These are phyloP conservation scores for Podila verticillata DNA, from an alignment of 192 early-diverging fungal genomes.

Conservation along the genomic window DNA sequence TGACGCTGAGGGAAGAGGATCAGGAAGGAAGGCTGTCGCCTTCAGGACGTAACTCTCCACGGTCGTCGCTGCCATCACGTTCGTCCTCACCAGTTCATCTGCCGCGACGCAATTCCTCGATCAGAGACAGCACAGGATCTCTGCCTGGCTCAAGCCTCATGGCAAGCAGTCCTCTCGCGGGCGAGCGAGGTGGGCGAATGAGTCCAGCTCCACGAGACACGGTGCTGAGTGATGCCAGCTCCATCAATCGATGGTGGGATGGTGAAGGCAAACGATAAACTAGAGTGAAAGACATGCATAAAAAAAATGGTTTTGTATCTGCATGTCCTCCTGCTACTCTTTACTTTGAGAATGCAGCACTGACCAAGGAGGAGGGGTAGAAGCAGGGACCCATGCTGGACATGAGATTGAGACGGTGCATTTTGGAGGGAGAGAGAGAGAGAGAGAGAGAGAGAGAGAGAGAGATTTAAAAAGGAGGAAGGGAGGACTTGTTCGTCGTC, in stretches of 20 bases:
- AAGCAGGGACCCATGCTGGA: too few relatives aligned
- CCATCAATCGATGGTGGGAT: slow-evolving; percentile 38
- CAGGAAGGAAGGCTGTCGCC: slow-evolving; percentile 33
- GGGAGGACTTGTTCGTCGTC: too few relatives aligned
- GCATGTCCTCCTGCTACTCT: neutral
- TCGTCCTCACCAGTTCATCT: slow-evolving; percentile 44
- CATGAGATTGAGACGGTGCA: too few relatives aligned
- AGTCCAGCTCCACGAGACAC: slow-evolving; percentile 22
- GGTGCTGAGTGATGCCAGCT: slow-evolving; percentile 42
- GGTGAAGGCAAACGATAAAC: slow-evolving; percentile 7
- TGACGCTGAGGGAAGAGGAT: slow-evolving; percentile 50
- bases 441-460: too few relatives aligned
- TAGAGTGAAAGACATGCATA: neutral
- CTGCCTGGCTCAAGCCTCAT: slow-evolving; percentile 5
- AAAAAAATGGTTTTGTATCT: neutral
- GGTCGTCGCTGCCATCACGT: slow-evolving; percentile 45
- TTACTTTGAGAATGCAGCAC: too few relatives aligned
- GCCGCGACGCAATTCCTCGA: slow-evolving; percentile 45
- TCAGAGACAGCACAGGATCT: slow-evolving; percentile 43
- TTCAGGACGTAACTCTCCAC: slow-evolving; percentile 40
- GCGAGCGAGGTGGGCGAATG: slow-evolving; percentile 12
- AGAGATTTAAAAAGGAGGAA: too few relatives aligned
- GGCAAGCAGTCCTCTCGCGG: slow-evolving; percentile 33
- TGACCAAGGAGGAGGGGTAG: too few relatives aligned
- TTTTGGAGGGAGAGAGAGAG: too few relatives aligned